phyloP scores from a whole-genome alignment of 2,329 filamentous ascomycete species.

The Sphaerulina musiva region DNA sequence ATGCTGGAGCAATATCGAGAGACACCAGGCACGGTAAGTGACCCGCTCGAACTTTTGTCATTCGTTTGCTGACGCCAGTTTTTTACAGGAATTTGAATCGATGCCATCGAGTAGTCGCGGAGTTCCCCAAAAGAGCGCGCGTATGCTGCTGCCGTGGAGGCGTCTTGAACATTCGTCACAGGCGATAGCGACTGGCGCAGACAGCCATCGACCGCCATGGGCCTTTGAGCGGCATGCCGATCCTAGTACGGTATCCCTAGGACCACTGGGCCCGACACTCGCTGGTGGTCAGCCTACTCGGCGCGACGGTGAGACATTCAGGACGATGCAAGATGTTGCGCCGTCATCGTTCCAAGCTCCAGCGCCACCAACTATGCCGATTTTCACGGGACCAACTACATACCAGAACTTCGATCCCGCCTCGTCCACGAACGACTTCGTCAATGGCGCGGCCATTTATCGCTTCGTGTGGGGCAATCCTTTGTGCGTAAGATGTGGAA shows the following conservation, averaged over 20 bases:
- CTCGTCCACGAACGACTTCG: slow-evolving; percentile 14
- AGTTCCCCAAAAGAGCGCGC: background rate
- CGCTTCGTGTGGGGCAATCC: slow-evolving; percentile 21
- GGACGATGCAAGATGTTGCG: background rate
- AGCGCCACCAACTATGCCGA: background rate
- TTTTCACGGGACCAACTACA: background rate
- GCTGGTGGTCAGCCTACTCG: too few relatives aligned
- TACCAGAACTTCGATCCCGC: slow-evolving; percentile 10
- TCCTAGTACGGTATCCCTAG: background rate
- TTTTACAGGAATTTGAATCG: background rate
- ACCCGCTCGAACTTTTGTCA: background rate
- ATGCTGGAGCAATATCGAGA: background rate
- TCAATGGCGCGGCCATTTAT: slow-evolving; percentile 17
- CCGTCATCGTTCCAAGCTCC: background rate
- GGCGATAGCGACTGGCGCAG: background rate
- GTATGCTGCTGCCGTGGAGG: background rate
- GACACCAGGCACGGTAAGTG: background rate
- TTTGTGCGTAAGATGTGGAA: slow-evolving; percentile 19
- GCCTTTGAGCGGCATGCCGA: background rate
- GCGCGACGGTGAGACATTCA: background rate
- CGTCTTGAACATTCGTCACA: background rate
- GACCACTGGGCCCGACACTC: too few relatives aligned
- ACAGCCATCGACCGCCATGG: background rate
- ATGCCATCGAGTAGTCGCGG: background rate
- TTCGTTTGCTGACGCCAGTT: background rate